Percentiles rank a stretch among this genome's conserved stretches.
These are phyloP conservation scores for Hygrocybe punicea DNA, from an alignment of 768 basidiomycete species.

Conservation along the genomic window DNA sequence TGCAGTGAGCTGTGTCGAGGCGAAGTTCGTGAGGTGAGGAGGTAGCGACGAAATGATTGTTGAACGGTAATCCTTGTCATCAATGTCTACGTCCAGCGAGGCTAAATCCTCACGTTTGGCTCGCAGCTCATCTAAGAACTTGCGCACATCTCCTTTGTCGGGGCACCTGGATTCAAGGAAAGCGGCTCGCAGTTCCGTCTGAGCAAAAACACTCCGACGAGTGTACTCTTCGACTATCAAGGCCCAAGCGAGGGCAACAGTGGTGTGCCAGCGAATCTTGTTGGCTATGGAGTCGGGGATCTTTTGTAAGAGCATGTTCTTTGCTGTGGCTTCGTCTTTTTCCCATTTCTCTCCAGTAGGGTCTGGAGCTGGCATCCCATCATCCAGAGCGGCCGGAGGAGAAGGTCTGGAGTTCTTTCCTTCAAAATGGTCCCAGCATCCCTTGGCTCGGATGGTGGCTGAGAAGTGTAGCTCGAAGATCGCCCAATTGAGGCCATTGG, in stretches of 20 bases:
- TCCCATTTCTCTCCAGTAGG: too few relatives aligned
- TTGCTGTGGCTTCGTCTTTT: conserved; percentile 7
- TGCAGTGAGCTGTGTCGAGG: conserved; percentile 22
- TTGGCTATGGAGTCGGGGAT: conserved; percentile 34
- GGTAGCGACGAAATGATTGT: conserved; percentile 33
- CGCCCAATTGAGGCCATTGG: conserved; percentile 34
- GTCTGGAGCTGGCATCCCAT: too few relatives aligned
- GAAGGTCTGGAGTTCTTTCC: conserved; percentile 9
- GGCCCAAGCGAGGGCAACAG: conserved; percentile 31
- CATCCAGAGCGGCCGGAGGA: too few relatives aligned
- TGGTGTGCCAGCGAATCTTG: conserved; percentile 17
- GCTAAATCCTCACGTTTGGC: conserved; percentile 24
- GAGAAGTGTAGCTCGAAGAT: conserved; percentile 28
- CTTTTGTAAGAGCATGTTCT: conserved; percentile 29
- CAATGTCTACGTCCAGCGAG: conserved; percentile 28
- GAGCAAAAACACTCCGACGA: conserved; percentile 29
- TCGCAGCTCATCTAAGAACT: conserved; percentile 25
- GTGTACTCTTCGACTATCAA: conserved; percentile 32
- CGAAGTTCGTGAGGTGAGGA: conserved; percentile 24
- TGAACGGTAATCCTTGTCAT: conserved; percentile 30
- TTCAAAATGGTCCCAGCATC: conserved; percentile 29
- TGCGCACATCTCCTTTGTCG: conserved; percentile 25
- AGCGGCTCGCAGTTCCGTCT: conserved; percentile 23
- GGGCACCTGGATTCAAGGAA: conserved; percentile 32
- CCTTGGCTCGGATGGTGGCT: conserved; percentile 28